Conservation (phyloP, 306 rosid genomes). For the Trifolium pratense region DNA sequence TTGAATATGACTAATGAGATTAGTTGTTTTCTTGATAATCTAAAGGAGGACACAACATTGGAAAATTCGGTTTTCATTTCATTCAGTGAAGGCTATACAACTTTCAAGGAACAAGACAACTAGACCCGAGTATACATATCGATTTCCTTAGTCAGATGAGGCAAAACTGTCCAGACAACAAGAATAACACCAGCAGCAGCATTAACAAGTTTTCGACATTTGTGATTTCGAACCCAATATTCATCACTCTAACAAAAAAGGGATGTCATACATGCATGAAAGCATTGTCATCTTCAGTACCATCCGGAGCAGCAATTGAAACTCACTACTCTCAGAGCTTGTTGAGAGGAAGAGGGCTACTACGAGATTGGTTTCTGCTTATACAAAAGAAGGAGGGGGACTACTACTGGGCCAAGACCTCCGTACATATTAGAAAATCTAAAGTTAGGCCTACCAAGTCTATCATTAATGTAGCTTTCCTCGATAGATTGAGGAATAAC, state of each 20-base stretch:
- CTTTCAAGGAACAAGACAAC: slow-evolving; percentile 68
- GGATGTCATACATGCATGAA: slow-evolving; percentile 30
- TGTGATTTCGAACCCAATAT: slow-evolving; percentile 26
- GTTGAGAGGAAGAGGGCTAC: slow-evolving; percentile 81
- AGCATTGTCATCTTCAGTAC: slow-evolving; percentile 52
- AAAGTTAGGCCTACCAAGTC: too few species aligned
- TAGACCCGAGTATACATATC: slow-evolving; percentile 66
- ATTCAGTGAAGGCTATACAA: slow-evolving; percentile 62
- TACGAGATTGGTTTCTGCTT: slow-evolving; percentile 63
- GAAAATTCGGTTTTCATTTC: slow-evolving; percentile 75
- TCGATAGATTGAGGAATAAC: too few species aligned
- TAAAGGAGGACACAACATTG: slow-evolving; percentile 87
- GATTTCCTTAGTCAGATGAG: slow-evolving; percentile 68
- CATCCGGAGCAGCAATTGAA: slow-evolving; percentile 66
- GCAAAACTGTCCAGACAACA: slow-evolving; percentile 48
- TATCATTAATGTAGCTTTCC: too few species aligned
- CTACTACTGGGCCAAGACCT: too few species aligned
- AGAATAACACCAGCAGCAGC: slow-evolving; percentile 6
- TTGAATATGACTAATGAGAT: slow-evolving; percentile 12
- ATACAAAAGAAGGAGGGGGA: too few species aligned
- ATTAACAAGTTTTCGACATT: slow-evolving; percentile 35
- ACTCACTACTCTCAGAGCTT: slow-evolving; percentile 68
- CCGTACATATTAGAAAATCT: too few species aligned
- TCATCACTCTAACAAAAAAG: slow-evolving; percentile 28
- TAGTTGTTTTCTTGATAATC: slow-evolving; percentile 29